phyloP scores from a whole-genome alignment of 148 eudicot species.

The Fagopyrum esculentum region DNA sequence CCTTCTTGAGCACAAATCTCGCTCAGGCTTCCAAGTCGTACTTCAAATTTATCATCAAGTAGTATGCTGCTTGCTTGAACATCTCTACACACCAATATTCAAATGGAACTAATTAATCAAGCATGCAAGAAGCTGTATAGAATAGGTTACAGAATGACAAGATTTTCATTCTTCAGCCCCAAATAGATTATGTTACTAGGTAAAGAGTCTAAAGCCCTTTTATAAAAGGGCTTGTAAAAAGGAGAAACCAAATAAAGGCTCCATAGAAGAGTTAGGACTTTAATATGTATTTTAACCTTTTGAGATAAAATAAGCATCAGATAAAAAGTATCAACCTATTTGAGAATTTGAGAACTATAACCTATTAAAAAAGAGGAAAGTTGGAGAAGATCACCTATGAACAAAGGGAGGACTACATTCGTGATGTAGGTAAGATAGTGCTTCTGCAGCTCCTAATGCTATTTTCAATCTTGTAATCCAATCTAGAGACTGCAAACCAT shows the following conservation, averaged over 20 bases:
- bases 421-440: constrained; percentile 74
- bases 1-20: constrained; percentile 82
- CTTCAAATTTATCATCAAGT: constrained; percentile 98
- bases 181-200: not conserved
- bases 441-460: constrained; percentile 94
- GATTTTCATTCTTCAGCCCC: not conserved
- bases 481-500: constrained; percentile 75
- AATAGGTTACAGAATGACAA: not conserved
- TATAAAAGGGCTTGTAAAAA: not conserved
- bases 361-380: constrained; percentile 3
- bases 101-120: not conserved
- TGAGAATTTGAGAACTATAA: not conserved
- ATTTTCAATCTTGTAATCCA: constrained; percentile 97
- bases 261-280: not conserved
- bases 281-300: not conserved
- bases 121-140: not conserved
- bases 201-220: not conserved
- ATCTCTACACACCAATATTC: constrained; percentile 40
- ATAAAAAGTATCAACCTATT: not conserved
- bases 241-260: not conserved
- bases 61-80: constrained; percentile 97
- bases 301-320: not conserved
- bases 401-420: constrained; percentile 90
- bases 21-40: constrained; percentile 84
- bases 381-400: constrained; percentile 56